phyloP scores from a whole-genome alignment of 768 basidiomycete genomes.

The Boletus pseudo-olivaceus region DNA sequence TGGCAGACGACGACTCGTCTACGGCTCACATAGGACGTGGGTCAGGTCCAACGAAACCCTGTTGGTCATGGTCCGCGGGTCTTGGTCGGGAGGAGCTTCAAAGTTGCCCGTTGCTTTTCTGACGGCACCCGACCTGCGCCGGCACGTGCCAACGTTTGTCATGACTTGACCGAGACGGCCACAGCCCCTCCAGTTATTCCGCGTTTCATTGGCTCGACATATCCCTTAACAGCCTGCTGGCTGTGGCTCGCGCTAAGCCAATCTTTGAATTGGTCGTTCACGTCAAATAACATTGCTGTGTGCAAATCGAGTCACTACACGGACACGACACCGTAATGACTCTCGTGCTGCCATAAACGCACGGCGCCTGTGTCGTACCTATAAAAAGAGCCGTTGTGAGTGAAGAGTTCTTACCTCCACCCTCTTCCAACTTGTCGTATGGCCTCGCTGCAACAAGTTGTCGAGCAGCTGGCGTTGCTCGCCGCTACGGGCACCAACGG shows the following conservation, averaged over 20 bases:
- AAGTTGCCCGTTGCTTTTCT: no score
- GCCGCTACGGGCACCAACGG: slow-evolving; percentile 13
- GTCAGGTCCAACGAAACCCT: slow-evolving; percentile 59
- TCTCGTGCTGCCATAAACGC: background rate
- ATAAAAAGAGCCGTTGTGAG: slow-evolving; percentile 8
- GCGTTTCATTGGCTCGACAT: background rate
- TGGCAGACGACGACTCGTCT: background rate
- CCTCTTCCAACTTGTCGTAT: slow-evolving; percentile 1
- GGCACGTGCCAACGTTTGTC: no score
- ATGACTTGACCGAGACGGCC: no score
- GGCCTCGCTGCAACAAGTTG: slow-evolving; percentile 29
- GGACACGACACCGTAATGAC: background rate
- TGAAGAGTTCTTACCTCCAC: background rate
- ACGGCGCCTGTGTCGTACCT: background rate
- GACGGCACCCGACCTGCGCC: no score
- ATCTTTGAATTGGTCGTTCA: background rate
- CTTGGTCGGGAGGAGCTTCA: background rate
- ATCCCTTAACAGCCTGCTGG: background rate
- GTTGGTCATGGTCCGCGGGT: slow-evolving; percentile 1
- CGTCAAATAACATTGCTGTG: slow-evolving; percentile 16
- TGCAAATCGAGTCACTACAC: slow-evolving; percentile 6
- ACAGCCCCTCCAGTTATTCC: background rate
- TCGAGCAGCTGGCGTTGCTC: slow-evolving; percentile 28
- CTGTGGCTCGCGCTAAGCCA: background rate
- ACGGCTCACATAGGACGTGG: slow-evolving; percentile 57